Percentiles rank a stretch among this genome's conserved stretches.
phyloP scores from a whole-genome alignment of 768 basidiomycete genomes.

The Trametopsis cervina region DNA sequence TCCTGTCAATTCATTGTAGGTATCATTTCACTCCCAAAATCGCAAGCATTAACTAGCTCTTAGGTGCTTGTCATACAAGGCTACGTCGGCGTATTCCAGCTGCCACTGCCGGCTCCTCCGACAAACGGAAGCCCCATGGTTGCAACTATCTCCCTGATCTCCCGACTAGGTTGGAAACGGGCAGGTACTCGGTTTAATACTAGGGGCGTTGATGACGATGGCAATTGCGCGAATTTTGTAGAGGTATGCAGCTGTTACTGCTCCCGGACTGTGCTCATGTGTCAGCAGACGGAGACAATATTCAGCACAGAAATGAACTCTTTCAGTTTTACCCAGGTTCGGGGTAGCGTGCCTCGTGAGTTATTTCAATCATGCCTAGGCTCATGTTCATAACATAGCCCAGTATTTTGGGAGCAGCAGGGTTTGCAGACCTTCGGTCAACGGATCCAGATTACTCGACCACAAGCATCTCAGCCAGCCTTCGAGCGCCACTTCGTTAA shows the following conservation, averaged over 20 bases:
- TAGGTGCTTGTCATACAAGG: conserved; percentile 92
- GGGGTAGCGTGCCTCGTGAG: conserved; percentile 93
- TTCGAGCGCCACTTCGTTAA: conserved; percentile 92
- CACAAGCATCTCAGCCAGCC: conserved; percentile 93
- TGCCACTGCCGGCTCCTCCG: conserved; percentile 72
- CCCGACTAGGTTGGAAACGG: conserved; percentile 87
- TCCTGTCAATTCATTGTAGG: conserved; percentile 78
- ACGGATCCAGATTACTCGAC: conserved; percentile 90
- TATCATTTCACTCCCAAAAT: conserved; percentile 5
- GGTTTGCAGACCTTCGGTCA: conserved; percentile 93
- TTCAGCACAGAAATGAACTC: conserved; percentile 82
- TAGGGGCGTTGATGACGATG: conserved; percentile 92
- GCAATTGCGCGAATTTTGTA: conserved; percentile 93
- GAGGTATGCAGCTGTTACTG: conserved; percentile 47
- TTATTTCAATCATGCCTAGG: too few relatives aligned
- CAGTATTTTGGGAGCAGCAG: conserved; percentile 99
- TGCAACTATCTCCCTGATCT: conserved; percentile 75
- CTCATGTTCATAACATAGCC: background rate
- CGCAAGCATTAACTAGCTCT: conserved; percentile 9
- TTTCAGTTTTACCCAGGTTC: conserved; percentile 89
- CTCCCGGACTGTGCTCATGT: background rate
- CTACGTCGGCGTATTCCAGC: conserved; percentile 76
- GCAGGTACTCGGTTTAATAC: conserved; percentile 98
- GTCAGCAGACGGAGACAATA: conserved; percentile 75
- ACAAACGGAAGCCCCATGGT: conserved; percentile 65